Evolutionary conservation across 164 flowering plant genomes (phyloP).

Genomic region (Tetracentron sinense): DNA sequence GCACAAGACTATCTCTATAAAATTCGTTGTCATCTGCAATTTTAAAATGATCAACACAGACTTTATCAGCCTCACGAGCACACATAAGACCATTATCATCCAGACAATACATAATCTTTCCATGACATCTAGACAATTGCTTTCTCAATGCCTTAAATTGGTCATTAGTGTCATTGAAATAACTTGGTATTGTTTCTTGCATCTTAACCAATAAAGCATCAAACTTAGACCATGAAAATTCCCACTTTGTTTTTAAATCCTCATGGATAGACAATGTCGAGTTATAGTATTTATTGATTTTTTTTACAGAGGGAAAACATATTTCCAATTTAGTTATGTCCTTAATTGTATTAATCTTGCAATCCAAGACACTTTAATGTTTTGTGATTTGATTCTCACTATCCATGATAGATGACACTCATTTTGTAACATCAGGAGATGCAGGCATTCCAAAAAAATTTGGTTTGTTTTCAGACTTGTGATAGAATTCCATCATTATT

Average conservation of each 20-base stretch:
- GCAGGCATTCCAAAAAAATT: slow-evolving; percentile 94
- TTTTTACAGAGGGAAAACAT: slow-evolving; percentile 51
- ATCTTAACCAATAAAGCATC: slow-evolving; percentile 40
- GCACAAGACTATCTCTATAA: slow-evolving; percentile 33
- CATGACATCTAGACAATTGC: slow-evolving; percentile 44
- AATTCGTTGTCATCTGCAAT: slow-evolving; percentile 34
- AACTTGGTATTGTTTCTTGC: slow-evolving; percentile 31
- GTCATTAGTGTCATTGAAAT: slow-evolving; percentile 46
- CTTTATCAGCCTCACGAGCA: slow-evolving; percentile 76
- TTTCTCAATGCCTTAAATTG: slow-evolving; percentile 36
- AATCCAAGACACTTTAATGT: slow-evolving; percentile 76
- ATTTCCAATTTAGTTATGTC: slow-evolving; percentile 51
- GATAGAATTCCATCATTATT: slow-evolving; percentile 94
- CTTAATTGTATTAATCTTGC: slow-evolving; percentile 62
- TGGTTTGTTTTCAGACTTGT: slow-evolving; percentile 48
- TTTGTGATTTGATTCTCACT: slow-evolving; percentile 66
- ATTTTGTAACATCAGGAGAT: no score
- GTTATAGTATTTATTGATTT: slow-evolving; percentile 47
- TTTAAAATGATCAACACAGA: slow-evolving; percentile 30
- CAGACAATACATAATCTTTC: slow-evolving; percentile 66
- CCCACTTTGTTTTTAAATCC: slow-evolving; percentile 46
- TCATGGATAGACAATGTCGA: slow-evolving; percentile 20
- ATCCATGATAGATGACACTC: slow-evolving; percentile 50
- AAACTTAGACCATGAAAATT: slow-evolving; percentile 56
- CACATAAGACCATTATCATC: slow-evolving; percentile 75